Evolutionary conservation across 225 moss, liverwort and hornwort genomes (phyloP).

Genomic region (Marchantia polymorpha): DNA sequence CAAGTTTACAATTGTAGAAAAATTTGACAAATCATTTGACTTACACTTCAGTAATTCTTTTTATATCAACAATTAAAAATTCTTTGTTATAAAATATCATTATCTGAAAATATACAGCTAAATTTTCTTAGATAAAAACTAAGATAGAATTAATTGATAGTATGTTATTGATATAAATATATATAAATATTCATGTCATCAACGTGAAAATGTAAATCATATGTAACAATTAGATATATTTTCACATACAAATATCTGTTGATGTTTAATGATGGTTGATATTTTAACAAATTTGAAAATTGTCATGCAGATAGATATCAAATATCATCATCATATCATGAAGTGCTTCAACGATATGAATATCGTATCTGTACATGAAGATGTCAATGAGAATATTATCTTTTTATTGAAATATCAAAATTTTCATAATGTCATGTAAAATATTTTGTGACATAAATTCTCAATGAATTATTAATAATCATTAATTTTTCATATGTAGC

Average conservation of each 20-base stretch:
- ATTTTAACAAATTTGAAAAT: background rate
- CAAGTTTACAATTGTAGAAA: no score
- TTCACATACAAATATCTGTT: background rate
- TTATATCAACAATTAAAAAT: background rate
- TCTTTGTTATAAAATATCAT: background rate
- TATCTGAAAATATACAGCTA: background rate
- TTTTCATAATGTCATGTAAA: background rate
- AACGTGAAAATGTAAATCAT: background rate
- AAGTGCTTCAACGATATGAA: no score
- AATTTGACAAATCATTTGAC: no score
- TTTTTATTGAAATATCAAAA: background rate
- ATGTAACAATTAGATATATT: background rate
- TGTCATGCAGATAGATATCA: no score
- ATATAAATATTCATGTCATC: no score
- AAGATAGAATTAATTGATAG: background rate
- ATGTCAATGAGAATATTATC: background rate
- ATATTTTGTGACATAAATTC: background rate
- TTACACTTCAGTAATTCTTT: no score
- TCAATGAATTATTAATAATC: no score
- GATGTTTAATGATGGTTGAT: background rate
- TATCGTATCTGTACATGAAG: background rate
- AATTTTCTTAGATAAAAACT: background rate
- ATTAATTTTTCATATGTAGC: no score
- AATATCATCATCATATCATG: no score
- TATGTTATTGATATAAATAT: background rate